These are phyloP conservation scores for Fusarium oligoseptatum DNA, from an alignment of 2,329 filamentous ascomycete genomes.

Conservation along the genomic window DNA sequence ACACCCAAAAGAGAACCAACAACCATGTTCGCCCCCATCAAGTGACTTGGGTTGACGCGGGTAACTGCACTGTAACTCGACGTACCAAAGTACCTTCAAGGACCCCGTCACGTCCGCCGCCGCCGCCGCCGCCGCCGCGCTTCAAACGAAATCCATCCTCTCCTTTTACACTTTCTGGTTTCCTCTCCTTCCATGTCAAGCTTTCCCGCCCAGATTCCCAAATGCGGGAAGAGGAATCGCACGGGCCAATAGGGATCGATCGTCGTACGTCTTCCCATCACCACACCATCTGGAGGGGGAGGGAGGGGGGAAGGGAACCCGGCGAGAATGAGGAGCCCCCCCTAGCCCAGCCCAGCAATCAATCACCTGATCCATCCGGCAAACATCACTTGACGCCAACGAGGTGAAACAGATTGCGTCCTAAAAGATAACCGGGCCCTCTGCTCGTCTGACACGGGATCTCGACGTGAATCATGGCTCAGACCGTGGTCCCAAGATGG, in stretches of 20 bases:
- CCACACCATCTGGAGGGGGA: constrained; percentile 17
- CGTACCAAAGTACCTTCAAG: neutral
- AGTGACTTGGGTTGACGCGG: constrained; percentile 12
- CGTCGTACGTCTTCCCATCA: constrained; percentile 8
- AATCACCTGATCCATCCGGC: constrained; percentile 38
- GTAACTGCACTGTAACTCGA: constrained; percentile 7
- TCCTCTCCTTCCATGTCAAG: constrained; percentile 12
- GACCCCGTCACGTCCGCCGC: neutral
- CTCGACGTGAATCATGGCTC: constrained; percentile 16
- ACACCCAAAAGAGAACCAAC: constrained; percentile 8
- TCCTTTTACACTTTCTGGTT: constrained; percentile 3
- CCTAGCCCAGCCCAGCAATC: constrained; percentile 4
- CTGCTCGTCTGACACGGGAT: constrained; percentile 23
- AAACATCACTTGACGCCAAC: constrained; percentile 36
- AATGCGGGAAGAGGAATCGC: constrained; percentile 27
- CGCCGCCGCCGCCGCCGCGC: neutral
- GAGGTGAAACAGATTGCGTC: constrained; percentile 40
- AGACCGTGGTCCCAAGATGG: neutral
- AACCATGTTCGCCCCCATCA: constrained; percentile 13
- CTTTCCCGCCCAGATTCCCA: constrained; percentile 18
- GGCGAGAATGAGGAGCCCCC: constrained; percentile 3
- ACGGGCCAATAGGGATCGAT: constrained; percentile 30
- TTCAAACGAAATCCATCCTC: neutral
- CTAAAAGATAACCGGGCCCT: constrained; percentile 24
- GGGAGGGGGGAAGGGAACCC: constrained; percentile 19